A percentile compares a stretch with the other conserved stretches of the same genome.
Conservation (phyloP, 441 rosid species). For the Erodium texanum region DNA sequence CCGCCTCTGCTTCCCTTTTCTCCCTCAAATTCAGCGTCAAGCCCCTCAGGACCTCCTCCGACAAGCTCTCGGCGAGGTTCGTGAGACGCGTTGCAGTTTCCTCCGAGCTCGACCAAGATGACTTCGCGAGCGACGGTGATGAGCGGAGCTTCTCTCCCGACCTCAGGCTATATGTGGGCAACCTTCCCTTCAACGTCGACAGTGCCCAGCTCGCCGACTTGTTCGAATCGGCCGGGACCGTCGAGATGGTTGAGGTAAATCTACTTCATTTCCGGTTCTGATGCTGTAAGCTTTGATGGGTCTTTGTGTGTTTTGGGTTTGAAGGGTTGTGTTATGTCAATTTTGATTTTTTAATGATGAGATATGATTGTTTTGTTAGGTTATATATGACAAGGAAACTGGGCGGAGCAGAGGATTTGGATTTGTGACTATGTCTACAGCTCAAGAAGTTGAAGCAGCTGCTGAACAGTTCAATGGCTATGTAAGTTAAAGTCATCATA, state of each 20-base stretch:
- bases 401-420: constrained; percentile 96
- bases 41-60: constrained; percentile 14
- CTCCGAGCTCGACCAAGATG: constrained; percentile 57
- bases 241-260: constrained; percentile 90
- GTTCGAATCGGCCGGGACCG: constrained; percentile 73
- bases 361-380: constrained; percentile 32
- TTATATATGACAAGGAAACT: constrained; percentile 78
- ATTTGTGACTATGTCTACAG: constrained; percentile 84
- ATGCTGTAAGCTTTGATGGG: too few species aligned
- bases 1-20: constrained; percentile 18
- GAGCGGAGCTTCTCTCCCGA: constrained; percentile 46
- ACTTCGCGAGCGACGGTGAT: constrained; percentile 32
- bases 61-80: constrained; percentile 32
- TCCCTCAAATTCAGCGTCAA: constrained; percentile 28
- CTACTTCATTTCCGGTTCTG: too few species aligned
- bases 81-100: constrained; percentile 51
- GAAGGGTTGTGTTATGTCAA: not conserved
- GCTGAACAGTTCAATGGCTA: constrained; percentile 85
- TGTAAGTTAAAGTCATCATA: too few species aligned
- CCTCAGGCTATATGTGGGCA: constrained; percentile 84
- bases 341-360: not conserved
- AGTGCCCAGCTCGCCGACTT: constrained; percentile 82
- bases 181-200: constrained; percentile 74
- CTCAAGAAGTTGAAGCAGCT: constrained; percentile 71
- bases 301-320: too few species aligned